These are phyloP conservation scores for Ustilago nuda DNA, from an alignment of 1,284 basidiomycete species.

Conservation along the genomic window DNA sequence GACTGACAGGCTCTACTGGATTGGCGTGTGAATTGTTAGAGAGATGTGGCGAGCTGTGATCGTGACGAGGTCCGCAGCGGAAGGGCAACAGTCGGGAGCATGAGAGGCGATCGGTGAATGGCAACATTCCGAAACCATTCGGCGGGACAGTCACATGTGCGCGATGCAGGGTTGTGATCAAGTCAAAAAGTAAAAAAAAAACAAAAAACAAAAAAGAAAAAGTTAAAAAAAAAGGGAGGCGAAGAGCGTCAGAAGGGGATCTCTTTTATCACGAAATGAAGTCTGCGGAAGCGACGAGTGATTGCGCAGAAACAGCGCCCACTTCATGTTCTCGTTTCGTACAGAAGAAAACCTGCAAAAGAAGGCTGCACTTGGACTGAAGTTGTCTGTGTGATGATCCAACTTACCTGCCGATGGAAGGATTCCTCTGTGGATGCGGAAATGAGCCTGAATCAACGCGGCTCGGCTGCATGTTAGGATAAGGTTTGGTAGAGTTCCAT, in stretches of 20 bases:
- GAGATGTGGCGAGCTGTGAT: conserved; percentile 16
- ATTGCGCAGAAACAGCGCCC: background rate
- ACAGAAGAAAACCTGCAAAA: background rate
- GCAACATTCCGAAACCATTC: background rate
- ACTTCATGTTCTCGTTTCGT: background rate
- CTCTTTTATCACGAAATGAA: conserved; percentile 5
- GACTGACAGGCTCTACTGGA: background rate
- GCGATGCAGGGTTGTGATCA: background rate
- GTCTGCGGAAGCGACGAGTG: background rate
- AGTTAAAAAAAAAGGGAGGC: background rate
- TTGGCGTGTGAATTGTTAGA: background rate
- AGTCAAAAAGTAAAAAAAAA: background rate
- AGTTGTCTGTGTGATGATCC: background rate
- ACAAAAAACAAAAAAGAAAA: background rate
- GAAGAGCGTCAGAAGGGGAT: background rate
- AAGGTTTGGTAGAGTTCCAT: conserved; percentile 27
- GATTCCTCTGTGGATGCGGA: conserved; percentile 9
- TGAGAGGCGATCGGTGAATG: background rate
- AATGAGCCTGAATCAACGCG: background rate
- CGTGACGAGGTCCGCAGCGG: background rate
- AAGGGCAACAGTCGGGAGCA: conserved; percentile 2
- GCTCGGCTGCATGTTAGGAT: conserved; percentile 25
- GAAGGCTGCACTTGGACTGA: background rate
- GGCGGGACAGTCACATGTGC: conserved; percentile 4
- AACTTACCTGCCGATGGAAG: conserved; percentile 24